phyloP scores from a whole-genome alignment of 352 stramenopile species.

The Phytophthora quininea region DNA sequence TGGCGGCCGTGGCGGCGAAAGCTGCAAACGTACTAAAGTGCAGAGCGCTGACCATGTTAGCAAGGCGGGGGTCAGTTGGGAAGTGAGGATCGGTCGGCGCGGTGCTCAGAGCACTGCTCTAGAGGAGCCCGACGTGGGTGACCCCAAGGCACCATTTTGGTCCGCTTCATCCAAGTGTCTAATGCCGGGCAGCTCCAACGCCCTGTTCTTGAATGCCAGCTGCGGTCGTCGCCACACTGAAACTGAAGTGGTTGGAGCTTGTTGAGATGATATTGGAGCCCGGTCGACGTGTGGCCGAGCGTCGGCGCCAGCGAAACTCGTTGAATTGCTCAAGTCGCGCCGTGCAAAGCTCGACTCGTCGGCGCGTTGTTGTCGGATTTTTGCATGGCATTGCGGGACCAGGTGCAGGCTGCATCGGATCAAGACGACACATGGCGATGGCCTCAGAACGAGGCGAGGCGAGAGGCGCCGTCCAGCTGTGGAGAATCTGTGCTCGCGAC shows the following conservation, averaged over 20 bases:
- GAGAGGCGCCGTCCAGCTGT: neutral
- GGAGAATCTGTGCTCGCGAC: too few species aligned
- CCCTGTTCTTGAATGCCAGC: conserved; percentile 29
- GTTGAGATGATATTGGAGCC: conserved; percentile 1
- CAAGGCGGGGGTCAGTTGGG: conserved; percentile 10
- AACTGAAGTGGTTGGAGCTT: neutral
- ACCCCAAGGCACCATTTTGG: neutral
- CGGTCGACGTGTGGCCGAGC: conserved; percentile 5
- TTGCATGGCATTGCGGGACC: conserved; percentile 1
- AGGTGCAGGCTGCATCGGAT: conserved; percentile 11
- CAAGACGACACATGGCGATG: conserved; percentile 25
- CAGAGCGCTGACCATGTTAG: conserved; percentile 14
- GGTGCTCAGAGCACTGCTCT: neutral
- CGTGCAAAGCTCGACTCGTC: conserved; percentile 2
- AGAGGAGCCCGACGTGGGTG: neutral
- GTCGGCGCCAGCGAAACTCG: conserved; percentile 18
- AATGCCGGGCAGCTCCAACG: conserved; percentile 26
- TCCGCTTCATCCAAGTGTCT: conserved; percentile 22
- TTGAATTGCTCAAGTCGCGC: neutral
- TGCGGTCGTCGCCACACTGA: conserved; percentile 13
- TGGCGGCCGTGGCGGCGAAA: conserved; percentile 10
- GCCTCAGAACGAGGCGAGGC: neutral
- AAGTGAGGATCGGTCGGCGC: conserved; percentile 9
- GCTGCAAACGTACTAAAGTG: conserved; percentile 12
- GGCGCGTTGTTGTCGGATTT: conserved; percentile 13